These are phyloP conservation scores for Vitis labrusca DNA, from an alignment of 164 flowering plant genomes.

Conservation along the genomic window DNA sequence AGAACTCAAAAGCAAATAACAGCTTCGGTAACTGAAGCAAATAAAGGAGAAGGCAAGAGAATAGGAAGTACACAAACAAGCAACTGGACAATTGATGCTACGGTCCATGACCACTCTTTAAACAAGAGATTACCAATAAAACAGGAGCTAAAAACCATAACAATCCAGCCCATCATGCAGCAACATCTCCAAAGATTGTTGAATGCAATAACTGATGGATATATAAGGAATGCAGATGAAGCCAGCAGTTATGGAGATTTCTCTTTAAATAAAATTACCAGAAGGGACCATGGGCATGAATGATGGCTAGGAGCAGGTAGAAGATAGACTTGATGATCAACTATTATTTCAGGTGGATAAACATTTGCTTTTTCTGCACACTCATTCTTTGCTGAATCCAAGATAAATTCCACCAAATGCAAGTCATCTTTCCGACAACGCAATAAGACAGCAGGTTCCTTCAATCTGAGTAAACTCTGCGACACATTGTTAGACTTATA, in stretches of 20 bases:
- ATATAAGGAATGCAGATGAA: no score
- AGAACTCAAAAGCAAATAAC: background rate
- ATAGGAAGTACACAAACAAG: constrained; percentile 2
- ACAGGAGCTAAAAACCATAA: constrained; percentile 2
- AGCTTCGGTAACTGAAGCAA: constrained; percentile 3
- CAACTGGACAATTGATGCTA: constrained; percentile 3
- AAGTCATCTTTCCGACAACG: constrained; percentile 81
- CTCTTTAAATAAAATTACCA: constrained; percentile 49
- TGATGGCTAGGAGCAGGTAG: constrained; percentile 80
- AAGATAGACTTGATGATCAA: constrained; percentile 57
- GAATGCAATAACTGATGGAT: background rate
- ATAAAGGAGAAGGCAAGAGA: background rate
- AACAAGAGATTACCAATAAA: background rate
- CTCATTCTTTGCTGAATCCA: constrained; percentile 72
- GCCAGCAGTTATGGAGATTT: background rate
- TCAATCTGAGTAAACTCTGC: constrained; percentile 90
- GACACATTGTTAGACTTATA: background rate
- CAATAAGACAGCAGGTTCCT: constrained; percentile 86
- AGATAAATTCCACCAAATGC: constrained; percentile 59
- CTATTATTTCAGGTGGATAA: constrained; percentile 72
- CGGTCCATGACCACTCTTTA: constrained; percentile 6
- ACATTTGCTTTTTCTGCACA: constrained; percentile 75
- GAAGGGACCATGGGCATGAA: constrained; percentile 56
- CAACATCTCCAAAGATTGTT: constrained; percentile 31
- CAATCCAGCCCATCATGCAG: constrained; percentile 29